Conservation (phyloP, 257 asterid species). For the Buddleja alternifolia region DNA sequence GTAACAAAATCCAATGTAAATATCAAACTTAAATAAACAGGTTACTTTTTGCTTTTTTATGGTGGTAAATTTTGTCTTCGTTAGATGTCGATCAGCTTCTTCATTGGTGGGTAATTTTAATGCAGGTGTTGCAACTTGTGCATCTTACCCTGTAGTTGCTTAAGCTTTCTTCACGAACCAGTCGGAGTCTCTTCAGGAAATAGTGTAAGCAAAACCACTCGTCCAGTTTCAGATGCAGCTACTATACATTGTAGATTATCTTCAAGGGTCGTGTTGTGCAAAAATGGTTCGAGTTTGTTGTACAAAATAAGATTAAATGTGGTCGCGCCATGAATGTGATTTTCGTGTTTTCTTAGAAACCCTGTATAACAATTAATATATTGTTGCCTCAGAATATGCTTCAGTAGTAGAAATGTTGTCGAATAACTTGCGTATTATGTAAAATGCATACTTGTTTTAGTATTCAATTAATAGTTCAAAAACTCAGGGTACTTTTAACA, state of each 20-base stretch:
- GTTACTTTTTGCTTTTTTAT: background rate
- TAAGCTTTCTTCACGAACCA: conserved; percentile 26
- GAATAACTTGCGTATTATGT: no score
- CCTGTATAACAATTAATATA: background rate
- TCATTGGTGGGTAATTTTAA: background rate
- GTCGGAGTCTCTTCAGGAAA: background rate
- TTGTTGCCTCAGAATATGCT: no score
- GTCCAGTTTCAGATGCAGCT: conserved; percentile 18
- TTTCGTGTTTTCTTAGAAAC: background rate
- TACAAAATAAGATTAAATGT: conserved; percentile 32
- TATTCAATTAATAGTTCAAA: no score
- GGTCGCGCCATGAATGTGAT: background rate
- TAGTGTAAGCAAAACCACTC: background rate
- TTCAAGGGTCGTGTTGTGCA: conserved; percentile 1
- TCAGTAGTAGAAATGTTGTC: no score
- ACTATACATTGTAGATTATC: conserved; percentile 3
- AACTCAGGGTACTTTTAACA: no score
- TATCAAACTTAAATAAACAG: background rate
- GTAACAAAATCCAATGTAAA: background rate
- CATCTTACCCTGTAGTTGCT: conserved; percentile 71
- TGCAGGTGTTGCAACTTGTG: conserved; percentile 83
- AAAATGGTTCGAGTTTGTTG: conserved; percentile 20
- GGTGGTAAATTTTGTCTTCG: background rate
- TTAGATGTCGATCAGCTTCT: background rate
- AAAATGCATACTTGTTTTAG: no score